These are phyloP conservation scores for Phytophthora pisi DNA, from an alignment of 352 stramenopile species.

Conservation along the genomic window DNA sequence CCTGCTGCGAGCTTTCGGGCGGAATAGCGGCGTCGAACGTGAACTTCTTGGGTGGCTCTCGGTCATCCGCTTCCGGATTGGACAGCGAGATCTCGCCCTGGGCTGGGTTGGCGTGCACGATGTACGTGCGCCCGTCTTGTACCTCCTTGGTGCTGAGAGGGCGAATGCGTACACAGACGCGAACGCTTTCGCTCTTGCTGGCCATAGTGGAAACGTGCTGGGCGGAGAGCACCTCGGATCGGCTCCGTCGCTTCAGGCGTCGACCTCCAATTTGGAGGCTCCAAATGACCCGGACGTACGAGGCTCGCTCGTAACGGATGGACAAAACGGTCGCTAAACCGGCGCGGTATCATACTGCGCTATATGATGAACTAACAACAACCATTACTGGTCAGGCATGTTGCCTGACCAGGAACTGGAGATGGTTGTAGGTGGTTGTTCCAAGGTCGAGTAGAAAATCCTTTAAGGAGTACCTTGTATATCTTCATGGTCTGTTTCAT, in stretches of 20 bases:
- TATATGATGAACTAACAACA: too few species aligned
- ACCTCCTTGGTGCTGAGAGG: conserved; percentile 93
- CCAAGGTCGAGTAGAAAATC: too few species aligned
- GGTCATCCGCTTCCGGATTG: conserved; percentile 79
- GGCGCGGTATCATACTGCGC: too few species aligned
- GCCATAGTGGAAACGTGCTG: conserved; percentile 11
- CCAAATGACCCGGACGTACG: background rate
- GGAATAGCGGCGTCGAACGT: conserved; percentile 96
- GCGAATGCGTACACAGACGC: conserved; percentile 93
- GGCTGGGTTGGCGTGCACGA: conserved; percentile 80
- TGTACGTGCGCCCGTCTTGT: conserved; percentile 85
- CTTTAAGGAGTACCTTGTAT: too few species aligned
- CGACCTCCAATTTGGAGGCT: too few species aligned
- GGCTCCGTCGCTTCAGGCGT: conserved; percentile 18
- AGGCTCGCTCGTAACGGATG: background rate
- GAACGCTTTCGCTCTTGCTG: conserved; percentile 85
- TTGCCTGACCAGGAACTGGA: too few species aligned
- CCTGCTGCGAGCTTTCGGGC: conserved; percentile 76
- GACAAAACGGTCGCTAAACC: background rate
- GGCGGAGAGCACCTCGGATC: background rate
- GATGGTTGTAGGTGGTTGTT: too few species aligned
- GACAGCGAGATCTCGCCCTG: conserved; percentile 86
- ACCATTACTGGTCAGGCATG: too few species aligned
- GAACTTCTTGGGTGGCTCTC: conserved; percentile 92
- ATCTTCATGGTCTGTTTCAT: too few species aligned